Conservation (phyloP, 768 basidiomycete species). For the Termitomyces sp. region DNA sequence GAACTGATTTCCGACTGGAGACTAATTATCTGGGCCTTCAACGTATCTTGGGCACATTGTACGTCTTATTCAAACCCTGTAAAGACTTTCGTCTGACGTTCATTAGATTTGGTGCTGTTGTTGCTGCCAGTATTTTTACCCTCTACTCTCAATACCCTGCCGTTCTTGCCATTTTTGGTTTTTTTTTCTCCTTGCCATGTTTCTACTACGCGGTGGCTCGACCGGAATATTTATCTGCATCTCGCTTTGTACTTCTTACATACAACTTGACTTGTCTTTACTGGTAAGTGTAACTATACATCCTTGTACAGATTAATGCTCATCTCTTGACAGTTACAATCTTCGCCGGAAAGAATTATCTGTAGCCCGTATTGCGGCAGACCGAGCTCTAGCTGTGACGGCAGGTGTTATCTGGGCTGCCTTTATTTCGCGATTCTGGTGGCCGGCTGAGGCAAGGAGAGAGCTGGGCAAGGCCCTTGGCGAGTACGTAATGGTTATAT, state of each 20-base stretch:
- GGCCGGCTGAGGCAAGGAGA: conserved; percentile 91
- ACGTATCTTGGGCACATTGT: conserved; percentile 85
- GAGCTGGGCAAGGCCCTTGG: conserved; percentile 83
- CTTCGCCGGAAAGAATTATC: conserved; percentile 57
- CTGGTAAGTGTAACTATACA: conserved; percentile 37
- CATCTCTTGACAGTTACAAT: conserved; percentile 60
- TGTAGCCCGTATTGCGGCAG: conserved; percentile 66
- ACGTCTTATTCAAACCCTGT: conserved; percentile 24
- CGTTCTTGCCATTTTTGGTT: conserved; percentile 78
- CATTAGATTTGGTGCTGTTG: conserved; percentile 68
- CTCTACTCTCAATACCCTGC: conserved; percentile 74
- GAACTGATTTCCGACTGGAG: conserved; percentile 30
- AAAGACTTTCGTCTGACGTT: conserved; percentile 10
- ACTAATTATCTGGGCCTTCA: conserved; percentile 85
- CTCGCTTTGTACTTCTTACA: conserved; percentile 79
- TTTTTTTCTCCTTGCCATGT: conserved; percentile 89
- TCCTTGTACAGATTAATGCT: neutral
- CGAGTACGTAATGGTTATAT: conserved; percentile 49
- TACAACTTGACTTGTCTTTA: conserved; percentile 86
- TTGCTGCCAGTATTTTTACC: conserved; percentile 70
- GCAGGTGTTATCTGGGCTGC: conserved; percentile 88
- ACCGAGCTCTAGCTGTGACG: conserved; percentile 78
- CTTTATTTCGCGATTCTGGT: conserved; percentile 87
- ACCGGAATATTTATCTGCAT: conserved; percentile 71
- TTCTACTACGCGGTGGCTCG: conserved; percentile 85